phyloP scores from a whole-genome alignment of 257 asterid species.

The Sherardia arvensis region DNA sequence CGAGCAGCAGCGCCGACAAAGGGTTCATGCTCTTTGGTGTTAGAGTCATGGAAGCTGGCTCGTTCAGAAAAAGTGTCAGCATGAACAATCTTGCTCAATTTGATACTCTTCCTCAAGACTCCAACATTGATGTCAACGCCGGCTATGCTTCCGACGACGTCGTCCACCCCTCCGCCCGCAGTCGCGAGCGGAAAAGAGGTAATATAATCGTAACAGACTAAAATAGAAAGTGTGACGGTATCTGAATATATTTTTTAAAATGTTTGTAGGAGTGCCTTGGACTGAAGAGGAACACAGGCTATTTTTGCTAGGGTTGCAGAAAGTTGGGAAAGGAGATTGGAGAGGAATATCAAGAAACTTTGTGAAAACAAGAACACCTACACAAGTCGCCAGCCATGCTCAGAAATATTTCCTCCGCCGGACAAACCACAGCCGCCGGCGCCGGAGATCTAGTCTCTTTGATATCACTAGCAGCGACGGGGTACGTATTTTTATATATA shows the following conservation, averaged over 20 bases:
- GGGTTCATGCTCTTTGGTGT: conserved; percentile 97
- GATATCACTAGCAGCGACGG: conserved; percentile 84
- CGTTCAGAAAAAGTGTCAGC: conserved; percentile 75
- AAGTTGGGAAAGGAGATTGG: conserved; percentile 98
- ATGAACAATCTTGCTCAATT: conserved; percentile 76
- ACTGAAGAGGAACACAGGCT: conserved; percentile 90
- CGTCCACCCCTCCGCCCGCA: conserved; percentile 82
- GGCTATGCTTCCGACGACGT: conserved; percentile 93
- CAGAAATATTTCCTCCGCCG: conserved; percentile 92
- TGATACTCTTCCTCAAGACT: conserved; percentile 49
- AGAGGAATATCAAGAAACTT: conserved; percentile 94
- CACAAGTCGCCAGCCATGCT: conserved; percentile 99
- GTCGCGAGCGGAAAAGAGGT: conserved; percentile 86
- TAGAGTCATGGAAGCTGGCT: conserved; percentile 49
- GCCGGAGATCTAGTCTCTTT: conserved; percentile 94
- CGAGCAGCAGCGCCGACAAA: conserved; percentile 8
- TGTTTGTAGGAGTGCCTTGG: conserved; percentile 73
- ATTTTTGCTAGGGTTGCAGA: conserved; percentile 76
- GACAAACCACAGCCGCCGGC: conserved; percentile 64
- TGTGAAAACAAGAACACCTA: conserved; percentile 87
- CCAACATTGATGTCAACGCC: conserved; percentile 41
- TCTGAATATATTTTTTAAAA: too few relatives aligned
- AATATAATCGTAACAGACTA: not conserved
- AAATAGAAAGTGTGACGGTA: not conserved
- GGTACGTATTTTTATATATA: conserved; percentile 14